Base-by-base conservation (phyloP, 2,329 filamentous ascomycete species). In the Verticillium nubilum region DNA sequence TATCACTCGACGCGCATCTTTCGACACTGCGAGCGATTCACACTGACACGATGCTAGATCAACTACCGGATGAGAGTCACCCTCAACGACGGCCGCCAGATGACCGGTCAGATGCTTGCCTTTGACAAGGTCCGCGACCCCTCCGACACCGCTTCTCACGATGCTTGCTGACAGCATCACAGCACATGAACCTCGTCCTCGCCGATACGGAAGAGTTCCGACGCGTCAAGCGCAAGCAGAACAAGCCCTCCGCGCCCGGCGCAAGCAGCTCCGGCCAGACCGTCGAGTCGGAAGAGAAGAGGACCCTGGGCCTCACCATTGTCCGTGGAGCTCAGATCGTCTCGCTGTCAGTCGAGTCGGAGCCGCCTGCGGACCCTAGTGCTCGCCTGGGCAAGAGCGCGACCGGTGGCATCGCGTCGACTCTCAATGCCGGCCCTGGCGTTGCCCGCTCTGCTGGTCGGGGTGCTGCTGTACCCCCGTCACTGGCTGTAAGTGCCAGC, bases 111-210 rank as follows among this genome's bases (percentile, higher is more conserved):
- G 76, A 97, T 99, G 91, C 86, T 99, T 67, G 95, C 95, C 58
- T 99, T 98, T 71, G 95, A 99, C 77, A 98, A 98, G 86, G 92
- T 94, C 77, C 60, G 68, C 61, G 10, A 57, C 57, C 9, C 17
- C n/a, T 50, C 42, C 42, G 23, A 7, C 9, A 23, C 42, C 42
- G 10, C 42, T 19, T 19, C 42, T 19, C 19, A 10, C 53, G 15
- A 23, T 19, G 7, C 47, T 17, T 23, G 52, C 62, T 63, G 33
- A 63, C 52, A 29, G 25, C 12, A 23, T 29, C 5, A 56, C 66
- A 96, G 92, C 95, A 99, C 78, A 99, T 99, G 95, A 99, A 99
- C 76, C 86, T 99, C 66, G 95, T 99, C 63, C 90, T 99, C 64
- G 95, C 94, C 77, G 95, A 99, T 72, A 98, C 95, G 67, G 95